A percentile compares a stretch with the other conserved stretches of the same genome.
phyloP scores from a whole-genome alignment of 148 eudicot genomes.

The Rhododendron ovatum region DNA sequence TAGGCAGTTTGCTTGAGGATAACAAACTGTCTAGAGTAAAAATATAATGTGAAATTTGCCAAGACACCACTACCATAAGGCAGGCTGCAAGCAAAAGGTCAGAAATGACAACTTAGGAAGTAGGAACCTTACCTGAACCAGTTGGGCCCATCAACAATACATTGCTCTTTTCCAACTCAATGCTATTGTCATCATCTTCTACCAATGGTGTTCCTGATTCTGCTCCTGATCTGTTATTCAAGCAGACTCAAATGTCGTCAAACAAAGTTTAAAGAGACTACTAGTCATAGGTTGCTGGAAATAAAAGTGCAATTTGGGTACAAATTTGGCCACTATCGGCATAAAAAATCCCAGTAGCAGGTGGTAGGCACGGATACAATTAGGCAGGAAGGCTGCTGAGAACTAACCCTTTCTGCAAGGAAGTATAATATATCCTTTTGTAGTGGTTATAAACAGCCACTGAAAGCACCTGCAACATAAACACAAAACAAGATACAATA shows the following conservation, averaged over 20 bases:
- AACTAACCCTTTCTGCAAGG: slow-evolving; percentile 62
- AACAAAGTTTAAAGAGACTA: slow-evolving; percentile 2
- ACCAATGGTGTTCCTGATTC: slow-evolving; percentile 31
- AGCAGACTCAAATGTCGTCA: not conserved
- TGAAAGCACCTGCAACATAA: slow-evolving; percentile 66
- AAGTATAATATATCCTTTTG: slow-evolving; percentile 69
- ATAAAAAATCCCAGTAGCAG: not conserved
- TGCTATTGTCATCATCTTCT: slow-evolving; percentile 60
- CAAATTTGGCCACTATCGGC: not conserved
- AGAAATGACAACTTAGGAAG: not conserved
- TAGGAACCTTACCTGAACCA: slow-evolving; percentile 68
- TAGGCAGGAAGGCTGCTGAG: not conserved
- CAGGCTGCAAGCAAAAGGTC: not conserved
- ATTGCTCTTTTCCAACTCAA: slow-evolving; percentile 89
- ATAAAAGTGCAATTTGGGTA: not conserved
- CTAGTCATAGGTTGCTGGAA: not conserved
- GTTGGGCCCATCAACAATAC: slow-evolving; percentile 93
- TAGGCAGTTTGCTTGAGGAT: not conserved
- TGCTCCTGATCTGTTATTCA: slow-evolving; percentile 58
- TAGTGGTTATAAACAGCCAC: slow-evolving; percentile 93
- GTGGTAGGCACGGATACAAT: not conserved
- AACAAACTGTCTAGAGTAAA: not conserved
- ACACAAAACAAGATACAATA: not conserved
- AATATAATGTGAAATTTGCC: not conserved
- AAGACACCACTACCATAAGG: not conserved